Evolutionary conservation across 305 asterid genomes (phyloP).

Genomic region (Rubia tinctorum): DNA sequence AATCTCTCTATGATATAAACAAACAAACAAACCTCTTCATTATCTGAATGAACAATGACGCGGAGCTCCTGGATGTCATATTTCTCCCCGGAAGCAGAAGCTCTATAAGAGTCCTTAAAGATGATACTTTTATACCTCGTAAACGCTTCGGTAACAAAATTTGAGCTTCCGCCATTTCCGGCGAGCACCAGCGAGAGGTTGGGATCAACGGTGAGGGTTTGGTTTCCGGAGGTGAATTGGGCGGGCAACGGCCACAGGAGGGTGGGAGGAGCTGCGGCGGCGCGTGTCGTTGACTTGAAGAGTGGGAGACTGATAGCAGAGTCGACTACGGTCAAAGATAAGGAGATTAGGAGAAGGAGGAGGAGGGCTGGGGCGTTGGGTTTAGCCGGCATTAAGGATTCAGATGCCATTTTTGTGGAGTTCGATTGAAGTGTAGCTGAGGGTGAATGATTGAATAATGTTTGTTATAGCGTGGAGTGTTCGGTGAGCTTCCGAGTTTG

Average conservation of each 20-base stretch:
- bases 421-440: no score
- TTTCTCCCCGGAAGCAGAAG: constrained; percentile 23
- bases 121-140: constrained; percentile 58
- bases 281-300: constrained; percentile 10
- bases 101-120: constrained; percentile 43
- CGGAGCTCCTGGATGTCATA: constrained; percentile 52
- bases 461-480: background rate
- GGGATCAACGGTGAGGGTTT: constrained; percentile 76
- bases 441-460: constrained; percentile 3
- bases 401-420: constrained; percentile 12
- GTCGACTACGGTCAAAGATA: constrained; percentile 20
- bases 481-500: background rate
- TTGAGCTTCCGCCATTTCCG: constrained; percentile 55
- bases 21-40: constrained; percentile 53
- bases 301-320: constrained; percentile 32
- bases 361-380: constrained; percentile 10
- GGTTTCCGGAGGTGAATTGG: constrained; percentile 65
- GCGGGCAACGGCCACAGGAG: constrained; percentile 81
- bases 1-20: background rate
- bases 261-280: constrained; percentile 39
- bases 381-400: background rate
- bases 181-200: constrained; percentile 43
- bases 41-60: constrained; percentile 51
- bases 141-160: constrained; percentile 57
- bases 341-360: background rate